Percentiles rank a stretch among this genome's conserved stretches.
Conservation (phyloP, 1,284 basidiomycete genomes). For the Tilletia setariae region DNA sequence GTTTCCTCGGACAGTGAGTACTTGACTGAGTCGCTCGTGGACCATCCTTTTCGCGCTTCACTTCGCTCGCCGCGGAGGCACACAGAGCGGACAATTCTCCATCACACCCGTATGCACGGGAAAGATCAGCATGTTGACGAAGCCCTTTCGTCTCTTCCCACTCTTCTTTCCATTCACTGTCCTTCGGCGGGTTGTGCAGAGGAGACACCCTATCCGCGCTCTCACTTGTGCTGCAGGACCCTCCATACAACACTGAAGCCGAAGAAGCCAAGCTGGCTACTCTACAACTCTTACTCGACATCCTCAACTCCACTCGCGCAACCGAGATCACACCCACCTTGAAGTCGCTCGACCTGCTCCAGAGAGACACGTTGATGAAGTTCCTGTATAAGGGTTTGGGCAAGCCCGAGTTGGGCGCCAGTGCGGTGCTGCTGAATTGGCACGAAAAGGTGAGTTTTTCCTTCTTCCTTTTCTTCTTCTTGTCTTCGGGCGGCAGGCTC, state of each 20-base stretch:
- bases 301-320: slow-evolving; percentile 90
- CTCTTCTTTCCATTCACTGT: not conserved
- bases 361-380: slow-evolving; percentile 94
- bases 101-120: too few relatives aligned
- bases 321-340: slow-evolving; percentile 78
- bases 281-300: slow-evolving; percentile 78
- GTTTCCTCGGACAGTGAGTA: slow-evolving; percentile 56
- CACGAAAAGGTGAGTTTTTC: slow-evolving; percentile 76
- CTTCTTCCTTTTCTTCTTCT: too few relatives aligned
- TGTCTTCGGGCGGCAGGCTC: too few relatives aligned
- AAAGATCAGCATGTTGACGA: too few relatives aligned
- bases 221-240: slow-evolving; percentile 34
- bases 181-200: slow-evolving; percentile 20
- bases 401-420: slow-evolving; percentile 65
- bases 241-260: slow-evolving; percentile 42
- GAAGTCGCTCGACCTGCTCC: slow-evolving; percentile 70
- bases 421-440: slow-evolving; percentile 84
- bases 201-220: slow-evolving; percentile 44
- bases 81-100: too few relatives aligned
- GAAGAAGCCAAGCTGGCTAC: slow-evolving; percentile 55
- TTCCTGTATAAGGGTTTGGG: slow-evolving; percentile 97
- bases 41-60: too few relatives aligned
- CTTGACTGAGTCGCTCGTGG: too few relatives aligned
- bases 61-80: too few relatives aligned
- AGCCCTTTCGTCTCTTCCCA: too few relatives aligned